phyloP scores from a whole-genome alignment of 2,329 filamentous ascomycete genomes.

The Tympanopsis confertula region DNA sequence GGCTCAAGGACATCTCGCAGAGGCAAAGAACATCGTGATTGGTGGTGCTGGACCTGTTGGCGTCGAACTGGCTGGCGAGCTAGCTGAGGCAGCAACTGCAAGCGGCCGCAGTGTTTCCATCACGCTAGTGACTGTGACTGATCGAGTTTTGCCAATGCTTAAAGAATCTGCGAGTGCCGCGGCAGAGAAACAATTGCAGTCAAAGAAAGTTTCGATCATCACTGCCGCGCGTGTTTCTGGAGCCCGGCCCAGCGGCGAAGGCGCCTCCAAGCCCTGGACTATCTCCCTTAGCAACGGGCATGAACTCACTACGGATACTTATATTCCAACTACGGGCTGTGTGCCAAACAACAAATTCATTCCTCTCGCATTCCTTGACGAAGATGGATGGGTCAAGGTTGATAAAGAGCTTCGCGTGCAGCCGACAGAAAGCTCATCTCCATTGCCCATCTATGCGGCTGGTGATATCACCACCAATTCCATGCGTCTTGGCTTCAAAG shows the following conservation, averaged over 20 bases:
- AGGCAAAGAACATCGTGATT: neutral
- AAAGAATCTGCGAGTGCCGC: neutral
- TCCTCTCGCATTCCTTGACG: slow-evolving; percentile 5
- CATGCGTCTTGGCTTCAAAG: slow-evolving; percentile 13
- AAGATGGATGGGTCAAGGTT: slow-evolving; percentile 8
- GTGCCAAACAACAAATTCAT: slow-evolving; percentile 10
- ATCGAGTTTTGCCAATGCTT: neutral
- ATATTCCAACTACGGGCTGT: slow-evolving; percentile 8
- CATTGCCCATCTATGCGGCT: slow-evolving; percentile 13
- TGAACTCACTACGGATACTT: slow-evolving; percentile 11
- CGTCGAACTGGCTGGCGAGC: neutral
- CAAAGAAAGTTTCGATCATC: neutral
- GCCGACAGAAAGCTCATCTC: neutral
- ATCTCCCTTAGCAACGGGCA: neutral
- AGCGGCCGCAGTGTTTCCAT: neutral
- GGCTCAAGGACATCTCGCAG: neutral
- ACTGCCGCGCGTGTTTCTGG: neutral
- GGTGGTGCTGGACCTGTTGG: neutral
- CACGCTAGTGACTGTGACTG: neutral
- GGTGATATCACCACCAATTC: slow-evolving; percentile 16
- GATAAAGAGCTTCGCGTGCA: slow-evolving; percentile 7
- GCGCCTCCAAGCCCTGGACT: too few species aligned
- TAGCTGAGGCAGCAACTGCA: neutral
- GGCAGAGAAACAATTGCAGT: neutral
- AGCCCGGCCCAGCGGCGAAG: neutral